Conservation (phyloP, 2,329 filamentous ascomycete species). For the Raffaelea ambrosiae region DNA sequence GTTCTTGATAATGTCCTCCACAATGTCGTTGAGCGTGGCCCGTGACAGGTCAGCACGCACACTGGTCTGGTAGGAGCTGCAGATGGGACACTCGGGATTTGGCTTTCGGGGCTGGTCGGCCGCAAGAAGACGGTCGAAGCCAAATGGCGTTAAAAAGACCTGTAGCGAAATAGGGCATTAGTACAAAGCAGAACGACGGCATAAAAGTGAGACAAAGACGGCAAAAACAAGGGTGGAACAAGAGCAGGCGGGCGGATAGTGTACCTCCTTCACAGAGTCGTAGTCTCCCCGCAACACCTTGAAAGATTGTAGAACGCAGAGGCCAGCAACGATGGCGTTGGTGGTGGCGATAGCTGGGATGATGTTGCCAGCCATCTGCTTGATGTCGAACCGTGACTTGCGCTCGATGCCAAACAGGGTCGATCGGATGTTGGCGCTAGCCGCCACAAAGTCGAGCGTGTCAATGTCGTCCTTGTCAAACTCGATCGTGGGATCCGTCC, state of each 20-base stretch:
- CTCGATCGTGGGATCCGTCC: constrained; percentile 57
- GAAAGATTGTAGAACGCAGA: constrained; percentile 88
- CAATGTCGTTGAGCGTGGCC: constrained; percentile 71
- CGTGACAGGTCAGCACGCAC: constrained; percentile 59
- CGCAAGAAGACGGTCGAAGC: constrained; percentile 47
- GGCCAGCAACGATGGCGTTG: constrained; percentile 88
- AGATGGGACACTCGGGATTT: constrained; percentile 77
- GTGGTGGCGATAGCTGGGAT: constrained; percentile 98
- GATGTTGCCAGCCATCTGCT: constrained; percentile 99
- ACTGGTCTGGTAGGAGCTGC: constrained; percentile 62
- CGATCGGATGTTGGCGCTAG: constrained; percentile 83
- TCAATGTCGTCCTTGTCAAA: constrained; percentile 98
- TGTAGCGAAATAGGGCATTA: constrained; percentile 17
- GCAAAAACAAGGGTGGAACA: no score
- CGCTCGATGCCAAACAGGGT: constrained; percentile 79
- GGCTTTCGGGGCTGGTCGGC: constrained; percentile 52
- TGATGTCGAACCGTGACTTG: constrained; percentile 92
- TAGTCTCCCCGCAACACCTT: constrained; percentile 75
- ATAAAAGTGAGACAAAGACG: neutral
- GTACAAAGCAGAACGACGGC: constrained; percentile 1
- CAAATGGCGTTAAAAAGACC: constrained; percentile 72
- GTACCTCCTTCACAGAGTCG: constrained; percentile 63
- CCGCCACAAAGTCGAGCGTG: constrained; percentile 87
- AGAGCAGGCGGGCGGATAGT: no score
- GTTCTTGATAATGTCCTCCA: constrained; percentile 62